Conservation (phyloP, 345 rosid species). For the Pistacia atlantica region DNA sequence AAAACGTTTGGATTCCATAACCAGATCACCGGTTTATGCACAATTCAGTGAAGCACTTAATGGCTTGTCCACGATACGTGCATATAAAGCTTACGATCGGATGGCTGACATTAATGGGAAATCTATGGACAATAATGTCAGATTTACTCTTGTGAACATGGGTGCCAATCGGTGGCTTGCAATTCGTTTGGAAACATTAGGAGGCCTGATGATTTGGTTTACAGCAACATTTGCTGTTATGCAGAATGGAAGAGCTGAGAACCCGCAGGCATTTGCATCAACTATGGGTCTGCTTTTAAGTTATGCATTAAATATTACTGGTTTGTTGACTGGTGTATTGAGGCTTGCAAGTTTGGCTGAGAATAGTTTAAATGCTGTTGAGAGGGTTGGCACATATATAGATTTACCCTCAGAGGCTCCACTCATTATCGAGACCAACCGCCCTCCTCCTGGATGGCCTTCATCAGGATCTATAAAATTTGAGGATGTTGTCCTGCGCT, state of each 20-base stretch:
- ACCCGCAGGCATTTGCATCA: conserved; percentile 91
- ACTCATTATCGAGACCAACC: conserved; percentile 68
- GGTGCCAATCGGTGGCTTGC: conserved; percentile 98
- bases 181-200: conserved; percentile 86
- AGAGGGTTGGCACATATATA: conserved; percentile 83
- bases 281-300: conserved; percentile 98
- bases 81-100: conserved; percentile 93
- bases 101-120: conserved; percentile 95
- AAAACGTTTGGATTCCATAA: conserved; percentile 88
- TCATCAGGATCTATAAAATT: conserved; percentile 93
- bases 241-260: conserved; percentile 89
- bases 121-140: conserved; percentile 90
- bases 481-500: conserved; percentile 90
- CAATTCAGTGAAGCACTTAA: conserved; percentile 98
- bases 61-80: conserved; percentile 90
- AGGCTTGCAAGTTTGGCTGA: conserved; percentile 99
- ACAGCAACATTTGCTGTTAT: conserved; percentile 98
- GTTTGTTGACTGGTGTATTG: conserved; percentile 79
- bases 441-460: conserved; percentile 99
- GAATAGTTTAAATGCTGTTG: conserved; percentile 95
- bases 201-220: conserved; percentile 98
- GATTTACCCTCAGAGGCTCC: conserved; percentile 95
- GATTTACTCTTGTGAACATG: conserved; percentile 90
- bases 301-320: conserved; percentile 88
- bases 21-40: conserved; percentile 99